Evolutionary conservation across 2,329 filamentous ascomycete species (phyloP), one percentile per base, ranked within the genome.

Genomic region (Cytospora leucostoma): DNA sequence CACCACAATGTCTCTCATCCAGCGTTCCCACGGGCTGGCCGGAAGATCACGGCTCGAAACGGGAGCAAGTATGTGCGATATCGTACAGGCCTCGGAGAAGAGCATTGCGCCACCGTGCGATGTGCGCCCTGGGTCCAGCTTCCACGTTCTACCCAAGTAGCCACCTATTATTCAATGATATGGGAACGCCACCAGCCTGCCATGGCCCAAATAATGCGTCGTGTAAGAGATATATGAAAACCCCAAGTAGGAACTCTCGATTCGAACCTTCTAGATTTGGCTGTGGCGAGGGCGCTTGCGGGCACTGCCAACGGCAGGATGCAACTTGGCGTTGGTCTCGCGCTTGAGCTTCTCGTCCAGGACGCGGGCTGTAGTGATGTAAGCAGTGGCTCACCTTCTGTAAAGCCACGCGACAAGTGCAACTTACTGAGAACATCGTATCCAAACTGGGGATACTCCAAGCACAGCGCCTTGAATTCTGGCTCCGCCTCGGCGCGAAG

Each of bases 361-460:
- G 21, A 88, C 84, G 65, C 85, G 85, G 17, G 85, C 84, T 88
- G 70, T 52, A 33, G 19, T n/a, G 50, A 56, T 32, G 66, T 72
- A 61, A 71, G 68, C 60, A 67, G 38, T 8, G 17, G 12, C 35
- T 12, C 32, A 49, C 19, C 3, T 17, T 7, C 19, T 4, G 7
- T 10, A 33, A 47, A 53, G 37, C 2, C 15, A 12, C 12, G 21
- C 21, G 37, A 35, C 34, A 11, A 52, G 34, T 56, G 33, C 5
- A 32, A 79, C 83, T 69, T 80, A 92, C 87, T 93, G 65, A 97
- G 85, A 62, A 98, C 91, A 75, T 97, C 93, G 79, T 93, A 97
- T 72, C 90, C 90, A 74, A 97, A 97, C 73, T 96, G 90, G 19
- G 93, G 93, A 74, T 88, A 93, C 77, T 97, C 91, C 74, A 97